Evolutionary conservation across 495 filamentous ascomycete genomes (phyloP).

Genomic region (Aspergillus egyptiacus): DNA sequence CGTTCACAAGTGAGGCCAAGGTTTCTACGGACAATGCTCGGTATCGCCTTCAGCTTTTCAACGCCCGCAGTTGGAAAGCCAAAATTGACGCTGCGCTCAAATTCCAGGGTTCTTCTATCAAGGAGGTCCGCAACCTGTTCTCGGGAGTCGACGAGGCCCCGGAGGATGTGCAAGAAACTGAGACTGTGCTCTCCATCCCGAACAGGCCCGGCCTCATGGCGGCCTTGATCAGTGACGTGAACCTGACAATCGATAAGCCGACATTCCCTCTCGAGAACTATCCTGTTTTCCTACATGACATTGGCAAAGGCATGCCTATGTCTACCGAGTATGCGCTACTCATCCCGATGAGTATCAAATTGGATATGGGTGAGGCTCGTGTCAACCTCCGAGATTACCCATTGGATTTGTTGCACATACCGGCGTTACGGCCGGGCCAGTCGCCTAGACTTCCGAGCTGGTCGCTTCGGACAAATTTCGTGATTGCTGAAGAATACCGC

Average conservation of each 20-base stretch:
- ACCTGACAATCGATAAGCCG: conserved; percentile 84
- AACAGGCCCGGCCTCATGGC: conserved; percentile 81
- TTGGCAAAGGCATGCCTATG: conserved; percentile 93
- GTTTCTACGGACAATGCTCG: conserved; percentile 69
- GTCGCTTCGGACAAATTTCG: conserved; percentile 85
- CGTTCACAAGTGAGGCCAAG: conserved; percentile 61
- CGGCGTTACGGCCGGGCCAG: conserved; percentile 71
- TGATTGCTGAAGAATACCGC: conserved; percentile 90
- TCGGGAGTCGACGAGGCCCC: conserved; percentile 79
- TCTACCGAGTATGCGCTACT: conserved; percentile 86
- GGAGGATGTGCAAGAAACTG: conserved; percentile 71
- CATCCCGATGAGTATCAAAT: conserved; percentile 80
- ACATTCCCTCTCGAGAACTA: conserved; percentile 78
- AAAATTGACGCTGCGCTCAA: conserved; percentile 73
- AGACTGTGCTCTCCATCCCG: conserved; percentile 80
- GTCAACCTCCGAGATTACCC: conserved; percentile 88
- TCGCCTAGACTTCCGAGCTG: conserved; percentile 74
- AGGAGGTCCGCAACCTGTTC: conserved; percentile 72
- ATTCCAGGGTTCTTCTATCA: conserved; percentile 65
- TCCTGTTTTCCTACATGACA: conserved; percentile 72
- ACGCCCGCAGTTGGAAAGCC: conserved; percentile 87
- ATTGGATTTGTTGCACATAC: conserved; percentile 85
- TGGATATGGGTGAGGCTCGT: conserved; percentile 87
- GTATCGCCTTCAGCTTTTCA: conserved; percentile 67
- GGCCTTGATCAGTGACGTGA: conserved; percentile 74